Evolutionary conservation across 148 eudicot species (phyloP).

Genomic region (Fagopyrum tataricum): DNA sequence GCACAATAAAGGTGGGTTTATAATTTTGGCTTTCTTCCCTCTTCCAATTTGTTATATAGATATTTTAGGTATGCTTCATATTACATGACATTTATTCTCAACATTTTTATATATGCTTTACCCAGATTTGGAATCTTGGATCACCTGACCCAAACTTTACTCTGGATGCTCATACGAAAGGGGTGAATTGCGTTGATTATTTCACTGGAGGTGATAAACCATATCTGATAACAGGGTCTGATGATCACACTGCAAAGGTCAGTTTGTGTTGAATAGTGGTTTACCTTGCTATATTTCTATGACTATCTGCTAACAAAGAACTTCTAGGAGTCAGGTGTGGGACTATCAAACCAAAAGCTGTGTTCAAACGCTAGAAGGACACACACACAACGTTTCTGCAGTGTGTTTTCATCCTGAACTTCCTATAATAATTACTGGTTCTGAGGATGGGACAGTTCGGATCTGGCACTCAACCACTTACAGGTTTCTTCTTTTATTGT

Average conservation of each 20-base stretch:
- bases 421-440: slow-evolving; percentile 83
- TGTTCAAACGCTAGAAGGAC: slow-evolving; percentile 91
- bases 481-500: slow-evolving; percentile 28
- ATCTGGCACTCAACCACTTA: slow-evolving; percentile 91
- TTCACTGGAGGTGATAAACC: slow-evolving; percentile 88
- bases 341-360: slow-evolving; percentile 89
- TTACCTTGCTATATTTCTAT: neutral
- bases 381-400: slow-evolving; percentile 84
- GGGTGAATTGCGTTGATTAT: slow-evolving; percentile 89
- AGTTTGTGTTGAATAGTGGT: slow-evolving; percentile 3
- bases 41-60: too few relatives aligned
- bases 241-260: slow-evolving; percentile 96
- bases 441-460: slow-evolving; percentile 89
- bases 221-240: slow-evolving; percentile 83
- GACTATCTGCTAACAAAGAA: slow-evolving; percentile 8
- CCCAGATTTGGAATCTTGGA: slow-evolving; percentile 89
- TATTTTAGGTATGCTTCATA: neutral
- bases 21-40: too few relatives aligned
- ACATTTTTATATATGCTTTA: slow-evolving; percentile 9
- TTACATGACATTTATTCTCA: too few relatives aligned
- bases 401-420: slow-evolving; percentile 89
- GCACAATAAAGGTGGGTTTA: slow-evolving; percentile 65
- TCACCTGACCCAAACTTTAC: slow-evolving; percentile 87
- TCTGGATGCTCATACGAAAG: slow-evolving; percentile 84
- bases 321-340: slow-evolving; percentile 58